Base-by-base conservation (phyloP, 2,329 filamentous ascomycete species). In the Fusarium gaditjirri region DNA sequence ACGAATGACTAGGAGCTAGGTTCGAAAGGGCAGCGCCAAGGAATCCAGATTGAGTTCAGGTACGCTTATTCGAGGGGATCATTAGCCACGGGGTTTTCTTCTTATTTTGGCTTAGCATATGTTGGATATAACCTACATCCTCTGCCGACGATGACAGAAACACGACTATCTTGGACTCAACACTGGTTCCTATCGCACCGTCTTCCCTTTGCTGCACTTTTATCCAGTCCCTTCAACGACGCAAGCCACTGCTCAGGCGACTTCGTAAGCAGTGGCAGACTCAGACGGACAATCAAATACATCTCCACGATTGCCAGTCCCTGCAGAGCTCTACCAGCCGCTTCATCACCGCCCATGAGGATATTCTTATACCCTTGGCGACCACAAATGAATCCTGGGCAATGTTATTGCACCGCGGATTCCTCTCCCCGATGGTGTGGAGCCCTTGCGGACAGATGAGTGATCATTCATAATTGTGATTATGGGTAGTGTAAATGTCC, bases 21-120 rank as follows among this genome's bases (percentile, higher is more conserved):
- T 8, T 47, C 6, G 21, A 4, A n/a, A 12, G 1, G 0, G 21
- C 14, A n/a, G 7, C 3, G 44, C 44, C 27, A 47, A 31, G 44
- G 14, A 47, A 12, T n/a, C 44, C 9, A 0, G 27, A 47, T n/a
- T 5, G 14, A 17, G 44, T 5, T 17, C 23, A 43, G 17, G 43
- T 13, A 43, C 5, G 12, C 1, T 5, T 12, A 14, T 8, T n/a
- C 0, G 7, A 17, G 4, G 19, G 6, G 19, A 9, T 8, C 0
- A 16, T 47, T 14, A 47, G 27, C 21, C 27, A n/a, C n/a, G n/a
- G n/a, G n/a, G n/a, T n/a, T n/a, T n/a, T n/a, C n/a, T n/a, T n/a
- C n/a, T n/a, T n/a, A n/a, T n/a, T n/a, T n/a, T 41, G 39, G 11
- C 21, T 7, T 41, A 8, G 4, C 21, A n/a, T 7, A 41, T 14